Evolutionary conservation across 192 early-diverging fungal species (phyloP), one percentile per base, ranked within the genome.

Genomic region (Glomus cerebriforme): DNA sequence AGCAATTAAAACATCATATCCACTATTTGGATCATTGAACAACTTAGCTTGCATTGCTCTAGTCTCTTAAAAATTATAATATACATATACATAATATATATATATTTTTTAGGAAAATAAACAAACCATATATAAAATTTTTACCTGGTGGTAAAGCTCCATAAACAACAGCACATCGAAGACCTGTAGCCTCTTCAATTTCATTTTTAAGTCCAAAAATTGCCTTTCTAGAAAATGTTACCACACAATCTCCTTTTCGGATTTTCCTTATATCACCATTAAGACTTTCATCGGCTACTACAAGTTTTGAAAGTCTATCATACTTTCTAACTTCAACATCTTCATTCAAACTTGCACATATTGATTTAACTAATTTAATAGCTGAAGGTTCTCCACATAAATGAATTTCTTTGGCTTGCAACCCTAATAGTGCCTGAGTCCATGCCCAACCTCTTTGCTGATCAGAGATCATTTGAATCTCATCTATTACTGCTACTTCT

Each of bases 401-500:
- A 83, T 97, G 96, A 17, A 99, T 85, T 80, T 97, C 96, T 17
- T 85, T 68, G 2, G 95, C 95, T n/a, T 86, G 91, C 59, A 97
- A 54, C 39, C 91, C 90, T 15, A 97, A 77, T 7, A 99, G 70
- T 5, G 96, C 97, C 59, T 92, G 88, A 8, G 96, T 96, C 96
- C 96, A 99, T 39, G 96, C 96, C 96, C 96, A 98, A 13, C 97
- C 97, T 15, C 97, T 89, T 39, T 90, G 83, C 13, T 79, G 81
- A 79, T 99, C 96, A 0, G 85, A 89, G 68, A 99, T 92, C 95
- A 99, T 95, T 82, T 99, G 97, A 84, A 99, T 99, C 81, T 99
- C 97, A 80, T 99, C 97, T 10, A 99, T 84, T 3, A 99, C 96
- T 7, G 94, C 96, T 24, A 98, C 94, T 0, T 98, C 90, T 54